These are phyloP conservation scores for Rossbeevera mucosa DNA, from an alignment of 768 basidiomycete genomes.

Conservation along the genomic window DNA sequence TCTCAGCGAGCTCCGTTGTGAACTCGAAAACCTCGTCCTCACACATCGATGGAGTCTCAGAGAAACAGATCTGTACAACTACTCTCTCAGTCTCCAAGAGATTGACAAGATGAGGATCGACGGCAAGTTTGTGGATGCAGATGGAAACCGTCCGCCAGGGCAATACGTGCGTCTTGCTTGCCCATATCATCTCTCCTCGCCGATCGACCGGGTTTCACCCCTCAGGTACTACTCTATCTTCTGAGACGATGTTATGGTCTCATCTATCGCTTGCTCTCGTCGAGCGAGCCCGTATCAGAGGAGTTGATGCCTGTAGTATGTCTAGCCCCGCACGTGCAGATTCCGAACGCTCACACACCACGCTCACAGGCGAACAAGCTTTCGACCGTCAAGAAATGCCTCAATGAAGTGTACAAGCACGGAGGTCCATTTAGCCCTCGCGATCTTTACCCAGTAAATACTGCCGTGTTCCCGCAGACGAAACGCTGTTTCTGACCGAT, in stretches of 20 bases:
- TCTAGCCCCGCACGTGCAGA: conserved; percentile 1
- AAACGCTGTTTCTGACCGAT: conserved; percentile 5
- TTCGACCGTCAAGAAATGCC: conserved; percentile 93
- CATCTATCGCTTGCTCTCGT: conserved; percentile 88
- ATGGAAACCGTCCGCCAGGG: conserved; percentile 86
- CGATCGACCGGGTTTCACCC: not conserved
- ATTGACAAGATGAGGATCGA: conserved; percentile 97
- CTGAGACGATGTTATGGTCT: conserved; percentile 93
- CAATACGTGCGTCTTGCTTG: conserved; percentile 71
- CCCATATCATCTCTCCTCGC: not conserved
- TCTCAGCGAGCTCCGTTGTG: conserved; percentile 75
- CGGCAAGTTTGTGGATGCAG: conserved; percentile 93
- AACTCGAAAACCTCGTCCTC: conserved; percentile 86
- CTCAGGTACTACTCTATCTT: conserved; percentile 86
- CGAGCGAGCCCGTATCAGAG: conserved; percentile 95
- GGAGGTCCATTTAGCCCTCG: conserved; percentile 90
- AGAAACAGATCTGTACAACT: conserved; percentile 93
- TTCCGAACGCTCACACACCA: not conserved
- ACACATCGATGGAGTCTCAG: conserved; percentile 97
- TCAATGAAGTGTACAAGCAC: conserved; percentile 93
- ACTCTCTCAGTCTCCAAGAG: conserved; percentile 87
- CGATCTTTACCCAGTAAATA: conserved; percentile 92
- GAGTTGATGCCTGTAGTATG: conserved; percentile 94
- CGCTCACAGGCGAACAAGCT: conserved; percentile 84
- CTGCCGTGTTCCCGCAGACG: conserved; percentile 27